Evolutionary conservation across 495 filamentous ascomycete species (phyloP), one percentile per base, ranked within the genome.

Genomic region (Podospora anserina): DNA sequence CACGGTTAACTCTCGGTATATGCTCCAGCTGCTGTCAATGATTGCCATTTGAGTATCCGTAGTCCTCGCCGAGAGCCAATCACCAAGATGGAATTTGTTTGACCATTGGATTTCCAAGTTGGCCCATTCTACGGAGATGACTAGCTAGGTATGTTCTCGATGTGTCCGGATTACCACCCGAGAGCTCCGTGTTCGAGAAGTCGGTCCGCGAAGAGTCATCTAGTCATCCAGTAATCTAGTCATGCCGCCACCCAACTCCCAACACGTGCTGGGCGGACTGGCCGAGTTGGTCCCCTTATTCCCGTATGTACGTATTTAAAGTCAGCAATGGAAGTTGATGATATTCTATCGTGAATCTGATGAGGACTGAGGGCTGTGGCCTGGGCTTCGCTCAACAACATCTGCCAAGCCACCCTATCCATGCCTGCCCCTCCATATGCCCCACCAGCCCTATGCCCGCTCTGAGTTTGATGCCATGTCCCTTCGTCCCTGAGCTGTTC

Each of bases 1-100:
- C 69, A 71, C 71, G 71, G 61, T 28, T 68, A 73, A 66, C 66
- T 69, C 66, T 44, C 61, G 61, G 66, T 66, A 49, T 68, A 49
- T 58, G 39, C 32, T 19, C 39, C 59, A 30, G 54, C 54, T 20
- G n/a, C 56, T 23, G 30, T 30, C 64, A 39, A 19, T 34, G 16
- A 15, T 16, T 59, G 32, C 39, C 66, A 61, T 63, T 58, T 5
- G 1, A 23, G 60, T 66, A 56, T 62, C 63, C 69, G 61, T 57
- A 61, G 34, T 27, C 39, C 65, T 49, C 9, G 56, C 69, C 66
- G 63, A 58, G 57, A 55, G 28, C 69, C 69, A 58, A 63, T 49
- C 39, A 49, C 15, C 39, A 49, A 66, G 55, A 34, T 55, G 44
- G 61, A 54, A 60, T 18, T 56, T 56, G 54, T 56, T 19, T 6